A percentile compares a stretch with the other conserved stretches of the same genome.
These are phyloP conservation scores for Neurospora cerealis DNA, from an alignment of 495 filamentous ascomycete genomes.

Conservation along the genomic window DNA sequence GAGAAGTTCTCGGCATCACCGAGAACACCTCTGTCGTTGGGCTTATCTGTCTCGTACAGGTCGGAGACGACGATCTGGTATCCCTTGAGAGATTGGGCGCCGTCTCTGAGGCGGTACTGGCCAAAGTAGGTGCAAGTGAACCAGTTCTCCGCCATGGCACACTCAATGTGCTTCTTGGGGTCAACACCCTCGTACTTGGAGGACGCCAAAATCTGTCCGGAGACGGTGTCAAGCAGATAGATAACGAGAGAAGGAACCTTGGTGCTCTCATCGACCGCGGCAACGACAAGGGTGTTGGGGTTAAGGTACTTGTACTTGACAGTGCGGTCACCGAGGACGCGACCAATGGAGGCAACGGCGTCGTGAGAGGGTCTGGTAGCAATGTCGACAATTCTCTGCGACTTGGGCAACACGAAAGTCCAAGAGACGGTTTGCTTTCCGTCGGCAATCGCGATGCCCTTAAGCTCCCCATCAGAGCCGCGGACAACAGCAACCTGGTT, in stretches of 20 bases:
- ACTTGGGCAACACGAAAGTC: conserved; percentile 59
- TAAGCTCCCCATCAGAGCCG: conserved; percentile 47
- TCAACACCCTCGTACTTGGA: conserved; percentile 66
- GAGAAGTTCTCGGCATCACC: conserved; percentile 62
- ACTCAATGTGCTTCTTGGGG: conserved; percentile 59
- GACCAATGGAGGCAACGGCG: conserved; percentile 87
- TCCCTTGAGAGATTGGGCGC: conserved; percentile 55
- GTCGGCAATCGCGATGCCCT: conserved; percentile 42
- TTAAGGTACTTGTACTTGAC: conserved; percentile 97
- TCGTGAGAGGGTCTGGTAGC: conserved; percentile 64
- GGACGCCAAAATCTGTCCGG: conserved; percentile 67
- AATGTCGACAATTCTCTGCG: conserved; percentile 57
- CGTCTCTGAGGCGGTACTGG: conserved; percentile 41
- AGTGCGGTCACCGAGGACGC: conserved; percentile 79
- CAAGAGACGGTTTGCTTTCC: conserved; percentile 47
- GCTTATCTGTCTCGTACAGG: conserved; percentile 71
- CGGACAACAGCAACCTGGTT: conserved; percentile 51
- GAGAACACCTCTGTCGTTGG: conserved; percentile 80
- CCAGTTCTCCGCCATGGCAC: conserved; percentile 87
- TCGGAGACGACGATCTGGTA: conserved; percentile 84
- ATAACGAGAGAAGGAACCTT: conserved; percentile 45
- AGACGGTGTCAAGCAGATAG: conserved; percentile 79
- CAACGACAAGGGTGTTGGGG: conserved; percentile 73
- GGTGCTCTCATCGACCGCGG: conserved; percentile 49
- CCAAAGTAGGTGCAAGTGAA: conserved; percentile 82